Evolutionary conservation across 129 eudicot species (phyloP), one percentile per base, ranked within the genome.

Genomic region (Scalesia atractyloides): DNA sequence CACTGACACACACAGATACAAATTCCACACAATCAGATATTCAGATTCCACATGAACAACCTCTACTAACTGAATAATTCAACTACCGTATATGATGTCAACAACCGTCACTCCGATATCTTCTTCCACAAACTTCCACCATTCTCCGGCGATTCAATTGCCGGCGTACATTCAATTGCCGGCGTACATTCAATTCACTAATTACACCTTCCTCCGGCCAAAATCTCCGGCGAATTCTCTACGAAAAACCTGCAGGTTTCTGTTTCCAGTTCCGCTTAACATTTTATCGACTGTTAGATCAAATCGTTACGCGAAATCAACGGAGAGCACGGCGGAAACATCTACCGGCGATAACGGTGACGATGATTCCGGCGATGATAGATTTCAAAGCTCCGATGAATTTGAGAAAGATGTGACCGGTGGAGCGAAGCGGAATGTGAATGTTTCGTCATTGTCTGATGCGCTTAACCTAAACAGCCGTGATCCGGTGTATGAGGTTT

Each of bases 401-500:
- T 52, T 51, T 9, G 77, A 73, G 44, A 82, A 76, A 2, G 76
- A 59, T 41, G 51, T 80, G 39, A 46, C 64, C 33, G 83, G 77
- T 58, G 73, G 49, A 63, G 53, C 86, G 73, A 79, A 66, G 82
- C 78, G 79, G 81, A 74, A 9, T 30, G 34, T 30, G 46, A 41
- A 50, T 36, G 41, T 70, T 41, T 19, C 81, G 30, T 70, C 86
- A 12, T 73, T 79, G 48, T 47, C 83, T 66, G 86, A 83, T 75
- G 82, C 85, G 50, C 82, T 85, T 39, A 82, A 88, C 14, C 76
- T 87, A 16, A 88, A 91, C 53, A 88, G 90, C 72, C 99, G 96
- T 18, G 97, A 95, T 69, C 99, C 96, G 11, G 82, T 95, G 66
- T 90, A 95, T 26, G 96, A 89, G 98, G 98, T 92, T 24, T 20